Base-by-base conservation (phyloP, 805 yeast genomes). In the Kuraishia molischiana region DNA sequence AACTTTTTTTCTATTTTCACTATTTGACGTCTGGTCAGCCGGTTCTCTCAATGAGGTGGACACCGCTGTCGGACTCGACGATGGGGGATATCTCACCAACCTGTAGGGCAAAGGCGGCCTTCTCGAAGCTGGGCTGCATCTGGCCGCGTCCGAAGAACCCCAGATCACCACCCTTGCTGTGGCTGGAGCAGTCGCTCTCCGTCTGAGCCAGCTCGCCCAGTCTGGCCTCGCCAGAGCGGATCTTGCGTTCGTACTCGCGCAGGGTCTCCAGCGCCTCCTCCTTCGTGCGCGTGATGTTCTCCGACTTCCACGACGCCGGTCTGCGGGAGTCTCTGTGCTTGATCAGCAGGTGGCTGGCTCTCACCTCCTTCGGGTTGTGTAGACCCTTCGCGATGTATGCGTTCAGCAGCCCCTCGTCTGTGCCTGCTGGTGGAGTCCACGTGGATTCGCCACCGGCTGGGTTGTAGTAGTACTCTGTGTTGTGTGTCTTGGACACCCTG, bases 91-190 rank as follows among this genome's bases (percentile, higher is more conserved):
- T 57, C 53, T 89, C 92, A 17, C 95, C 95, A 17, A 86, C 79
- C 45, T 84, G 75, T 46, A 92, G 64, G 4, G 62, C 78, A 56
- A 83, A 90, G 2, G 95, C 79, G 2, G 92, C 95, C 42, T 78
- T 78, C 59, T 92, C 98, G 53, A 92, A 92, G 41, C 81, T 63
- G 26, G 95, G 95, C 59, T 92, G 97, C 98, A 92, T 92, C 49
- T 81, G 87, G 29, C 96, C 96, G 43, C 70, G 77, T 19, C 83
- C 85, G 53, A 92, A 92, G 52, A 63, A 77, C 0, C 98, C 97
- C 49, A 92, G 67, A 56, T 92, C 98, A 34, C 98, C 98, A 17
- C 87, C 86, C 51, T 84, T 78, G 34, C 81, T 66, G 50, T 83
- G 94, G 9, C 94, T 81, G 14, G 84, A 74, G 58, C 97, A 87